Evolutionary conservation across 2,329 filamentous ascomycete species (phyloP).

Genomic region (Chaetothyriales sp.): DNA sequence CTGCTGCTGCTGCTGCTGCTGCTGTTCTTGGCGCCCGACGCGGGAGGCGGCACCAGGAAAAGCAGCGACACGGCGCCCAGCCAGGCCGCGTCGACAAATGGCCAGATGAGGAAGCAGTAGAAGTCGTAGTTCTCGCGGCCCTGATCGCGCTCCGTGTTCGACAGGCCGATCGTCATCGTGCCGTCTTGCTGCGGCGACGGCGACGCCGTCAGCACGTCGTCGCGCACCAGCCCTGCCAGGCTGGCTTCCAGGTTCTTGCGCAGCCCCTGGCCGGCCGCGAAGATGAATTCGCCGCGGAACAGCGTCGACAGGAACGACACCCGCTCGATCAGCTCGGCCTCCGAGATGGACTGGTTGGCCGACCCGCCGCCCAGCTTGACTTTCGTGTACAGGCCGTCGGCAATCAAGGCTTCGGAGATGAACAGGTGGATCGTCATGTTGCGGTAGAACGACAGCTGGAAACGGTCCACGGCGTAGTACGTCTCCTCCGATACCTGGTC

Average conservation of each 20-base stretch:
- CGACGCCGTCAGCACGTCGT: constrained; percentile 51
- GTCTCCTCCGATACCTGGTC: constrained; percentile 76
- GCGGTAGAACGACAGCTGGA: constrained; percentile 94
- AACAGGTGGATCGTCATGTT: constrained; percentile 99
- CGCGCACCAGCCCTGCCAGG: constrained; percentile 59
- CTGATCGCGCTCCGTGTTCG: constrained; percentile 57
- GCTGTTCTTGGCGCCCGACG: constrained; percentile 17
- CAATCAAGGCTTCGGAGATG: constrained; percentile 82
- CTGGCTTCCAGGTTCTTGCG: constrained; percentile 69
- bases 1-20: constrained; percentile 37
- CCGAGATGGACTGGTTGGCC: constrained; percentile 63
- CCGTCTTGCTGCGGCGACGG: constrained; percentile 26
- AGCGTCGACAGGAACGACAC: constrained; percentile 79
- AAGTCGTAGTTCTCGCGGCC: constrained; percentile 96
- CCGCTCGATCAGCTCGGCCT: constrained; percentile 59
- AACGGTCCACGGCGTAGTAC: constrained; percentile 87
- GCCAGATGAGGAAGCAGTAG: constrained; percentile 97
- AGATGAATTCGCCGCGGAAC: constrained; percentile 95
- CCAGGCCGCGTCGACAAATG: constrained; percentile 92
- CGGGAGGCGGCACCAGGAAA: constrained; percentile 62
- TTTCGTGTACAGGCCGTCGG: constrained; percentile 74
- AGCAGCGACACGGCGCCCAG: constrained; percentile 77
- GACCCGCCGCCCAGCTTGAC: constrained; percentile 87
- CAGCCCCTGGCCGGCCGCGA: constrained; percentile 66
- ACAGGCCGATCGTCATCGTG: constrained; percentile 58